Evolutionary conservation across 768 basidiomycete genomes (phyloP), one percentile per base, ranked within the genome.

Genomic region (Termitomyces sp.): DNA sequence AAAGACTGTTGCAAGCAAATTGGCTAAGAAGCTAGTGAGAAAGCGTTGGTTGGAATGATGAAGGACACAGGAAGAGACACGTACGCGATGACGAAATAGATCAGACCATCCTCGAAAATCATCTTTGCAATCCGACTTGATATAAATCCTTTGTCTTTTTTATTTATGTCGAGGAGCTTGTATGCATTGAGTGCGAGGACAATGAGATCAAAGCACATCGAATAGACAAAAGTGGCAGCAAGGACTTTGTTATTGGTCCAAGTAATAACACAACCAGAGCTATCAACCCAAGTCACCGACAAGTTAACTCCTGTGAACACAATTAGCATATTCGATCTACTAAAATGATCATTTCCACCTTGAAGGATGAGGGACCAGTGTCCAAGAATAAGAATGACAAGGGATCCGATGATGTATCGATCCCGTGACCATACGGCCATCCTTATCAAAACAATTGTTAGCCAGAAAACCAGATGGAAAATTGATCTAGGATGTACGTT

Each of bases 61-160:
- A 8, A 26, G 44, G 35, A 55, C 43, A 46, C 43, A 35, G 44
- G 47, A 40, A 26, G 28, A 53, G 53, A 15, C 4, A 74, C 83
- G 54, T 62, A 88, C 81, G 89, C 89, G 50, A 91, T 78, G 59
- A 91, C 69, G 72, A 91, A 91, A 70, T 79, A 91, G 53, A 87
- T 81, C 11, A 91, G 69, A 19, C 88, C 87, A 55, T 90, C 87
- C 14, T 77, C 70, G 66, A 89, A 89, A 31, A 91, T 82, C 73
- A 89, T 74, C 31, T 77, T 75, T 23, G 81, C 75, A 14, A 89
- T 78, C 50, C 75, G 75, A 61, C 76, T 81, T 38, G 70, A 66
- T 19, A 67, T 71, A 59, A 67, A 62, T 28, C 60, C 64, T 49
- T 67, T 43, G 5, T 62, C 57, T 44, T 60, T 57, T 44, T 62